Evolutionary conservation across 768 basidiomycete genomes (phyloP).

Genomic region (Myochromella boudieri): DNA sequence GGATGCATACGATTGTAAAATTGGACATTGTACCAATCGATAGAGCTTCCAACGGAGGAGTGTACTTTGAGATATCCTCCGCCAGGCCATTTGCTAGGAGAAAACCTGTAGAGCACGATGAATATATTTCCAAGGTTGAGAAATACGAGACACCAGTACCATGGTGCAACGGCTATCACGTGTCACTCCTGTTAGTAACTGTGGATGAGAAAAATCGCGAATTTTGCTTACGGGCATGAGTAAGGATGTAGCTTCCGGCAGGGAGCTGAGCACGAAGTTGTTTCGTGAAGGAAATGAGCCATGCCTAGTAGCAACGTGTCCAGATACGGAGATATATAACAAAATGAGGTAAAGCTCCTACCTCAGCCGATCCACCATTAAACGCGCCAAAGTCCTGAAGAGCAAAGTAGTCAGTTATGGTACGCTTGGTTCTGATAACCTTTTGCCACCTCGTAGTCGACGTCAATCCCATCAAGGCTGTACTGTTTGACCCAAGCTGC

Average conservation of each 20-base stretch:
- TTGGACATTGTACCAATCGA: slow-evolving; percentile 66
- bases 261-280: slow-evolving; percentile 50
- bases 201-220: background rate
- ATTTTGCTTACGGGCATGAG: slow-evolving; percentile 50
- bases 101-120: slow-evolving; percentile 41
- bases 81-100: slow-evolving; percentile 37
- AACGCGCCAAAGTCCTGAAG: slow-evolving; percentile 62
- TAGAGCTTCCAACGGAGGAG: slow-evolving; percentile 48
- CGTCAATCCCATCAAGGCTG: slow-evolving; percentile 67
- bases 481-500: slow-evolving; percentile 65
- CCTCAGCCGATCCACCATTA: slow-evolving; percentile 53
- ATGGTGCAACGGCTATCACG: slow-evolving; percentile 47
- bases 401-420: background rate
- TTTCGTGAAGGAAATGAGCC: slow-evolving; percentile 54
- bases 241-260: slow-evolving; percentile 47
- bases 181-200: background rate
- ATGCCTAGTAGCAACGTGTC: slow-evolving; percentile 29
- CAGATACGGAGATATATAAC: background rate
- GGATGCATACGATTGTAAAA: slow-evolving; percentile 44
- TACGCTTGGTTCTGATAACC: too few species aligned
- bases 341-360: slow-evolving; percentile 10
- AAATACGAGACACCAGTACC: slow-evolving; percentile 21
- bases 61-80: slow-evolving; percentile 61
- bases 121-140: background rate
- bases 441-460: slow-evolving; percentile 74